Base-by-base conservation (phyloP, 116 monocot genomes). In the Thalassia testudinum region DNA sequence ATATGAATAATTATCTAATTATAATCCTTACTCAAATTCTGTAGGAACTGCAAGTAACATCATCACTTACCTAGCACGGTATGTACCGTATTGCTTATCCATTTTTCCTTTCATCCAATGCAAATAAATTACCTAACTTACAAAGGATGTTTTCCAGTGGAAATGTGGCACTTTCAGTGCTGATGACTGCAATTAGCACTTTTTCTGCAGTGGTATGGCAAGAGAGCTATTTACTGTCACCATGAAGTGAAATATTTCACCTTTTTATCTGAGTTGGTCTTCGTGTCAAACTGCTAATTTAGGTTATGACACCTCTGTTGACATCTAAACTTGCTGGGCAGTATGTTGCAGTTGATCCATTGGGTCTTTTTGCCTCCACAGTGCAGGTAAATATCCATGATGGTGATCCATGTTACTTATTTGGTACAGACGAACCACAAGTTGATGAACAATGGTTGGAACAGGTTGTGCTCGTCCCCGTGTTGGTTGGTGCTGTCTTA, bases 271-370 rank as follows among this genome's bases (percentile, higher is more conserved):
- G n/a, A n/a, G n/a, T n/a, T n/a, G n/a, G n/a, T n/a, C n/a, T n/a
- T n/a, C n/a, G n/a, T n/a, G n/a, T n/a, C n/a, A 8, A 52, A 40
- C 40, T 40, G 40, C 30, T 34, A 34, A 34, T 45, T 45, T 72
- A 93, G 87, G 52, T 93, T 43, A 71, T 83, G 80, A 93, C 93
- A 11, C 83, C 93, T 28, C 69, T 84, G 17, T 55, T 93, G 13
- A 87, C 93, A 50, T 87, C 87, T 47, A 83, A 84, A 72, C 84
- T 93, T 37, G 93, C 83, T 17, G 93, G 93, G 2, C 93, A 93
- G 59, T 93, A 68, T 70, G 87, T 93, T 53, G 78, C 93, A 19
- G 87, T 93, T 7, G 87, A 93, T 66, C 81, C 87, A 27, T 34
- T 48, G 10, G 87, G 81, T 1, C 80, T 93, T 27, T 87, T 87